A percentile compares a stretch with the other conserved stretches of the same genome.
These are phyloP conservation scores for Colletotrichum gigasporum DNA, from an alignment of 2,329 filamentous ascomycete species.

Conservation along the genomic window DNA sequence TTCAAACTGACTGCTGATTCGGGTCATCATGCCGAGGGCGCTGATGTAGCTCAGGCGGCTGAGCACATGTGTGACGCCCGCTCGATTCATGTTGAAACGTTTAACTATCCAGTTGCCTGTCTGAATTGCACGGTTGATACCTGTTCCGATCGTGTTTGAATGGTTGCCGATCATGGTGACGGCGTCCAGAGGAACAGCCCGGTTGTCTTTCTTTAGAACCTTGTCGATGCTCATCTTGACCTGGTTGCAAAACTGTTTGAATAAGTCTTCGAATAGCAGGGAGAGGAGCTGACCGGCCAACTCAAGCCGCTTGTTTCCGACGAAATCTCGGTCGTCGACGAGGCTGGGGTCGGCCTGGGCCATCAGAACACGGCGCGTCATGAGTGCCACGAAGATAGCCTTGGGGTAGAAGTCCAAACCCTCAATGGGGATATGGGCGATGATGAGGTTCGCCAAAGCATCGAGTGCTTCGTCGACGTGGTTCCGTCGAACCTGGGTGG, in stretches of 20 bases:
- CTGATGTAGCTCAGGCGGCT: constrained; percentile 96
- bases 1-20: constrained; percentile 98
- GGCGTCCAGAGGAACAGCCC: constrained; percentile 88
- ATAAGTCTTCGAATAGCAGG: constrained; percentile 94
- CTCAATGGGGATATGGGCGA: constrained; percentile 92
- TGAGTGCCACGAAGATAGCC: constrained; percentile 94
- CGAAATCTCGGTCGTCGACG: constrained; percentile 96
- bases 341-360: constrained; percentile 88
- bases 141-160: constrained; percentile 86
- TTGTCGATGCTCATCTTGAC: constrained; percentile 96
- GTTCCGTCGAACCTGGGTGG: constrained; percentile 70
- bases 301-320: constrained; percentile 96
- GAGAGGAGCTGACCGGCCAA: constrained; percentile 94
- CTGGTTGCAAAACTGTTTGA: constrained; percentile 92
- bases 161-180: constrained; percentile 85
- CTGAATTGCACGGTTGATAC: constrained; percentile 95
- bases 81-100: constrained; percentile 98
- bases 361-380: constrained; percentile 96
- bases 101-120: constrained; percentile 98
- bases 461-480: constrained; percentile 93
- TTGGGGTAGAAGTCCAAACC: constrained; percentile 97
- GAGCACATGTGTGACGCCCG: constrained; percentile 94
- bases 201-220: constrained; percentile 90
- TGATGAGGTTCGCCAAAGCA: constrained; percentile 89
- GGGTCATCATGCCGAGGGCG: constrained; percentile 98